These are phyloP conservation scores for Chaetomium fimeti DNA, from an alignment of 495 filamentous ascomycete genomes.

Conservation along the genomic window DNA sequence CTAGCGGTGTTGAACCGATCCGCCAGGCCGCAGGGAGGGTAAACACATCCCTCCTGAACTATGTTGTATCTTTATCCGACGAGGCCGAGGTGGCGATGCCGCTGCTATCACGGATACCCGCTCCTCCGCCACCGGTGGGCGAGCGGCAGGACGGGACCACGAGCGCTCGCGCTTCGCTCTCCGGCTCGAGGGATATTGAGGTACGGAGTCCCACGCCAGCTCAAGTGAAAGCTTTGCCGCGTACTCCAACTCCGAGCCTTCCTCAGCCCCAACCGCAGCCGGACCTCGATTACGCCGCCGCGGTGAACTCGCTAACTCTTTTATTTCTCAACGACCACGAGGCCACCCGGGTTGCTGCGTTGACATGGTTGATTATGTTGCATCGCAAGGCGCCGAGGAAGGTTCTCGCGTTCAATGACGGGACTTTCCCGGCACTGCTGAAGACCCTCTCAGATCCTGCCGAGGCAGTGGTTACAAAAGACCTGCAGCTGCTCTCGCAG, in stretches of 20 bases:
- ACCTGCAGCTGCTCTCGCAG: constrained; percentile 90
- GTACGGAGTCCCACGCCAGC: constrained; percentile 55
- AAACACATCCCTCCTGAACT: constrained; percentile 84
- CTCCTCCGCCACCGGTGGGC: constrained; percentile 44
- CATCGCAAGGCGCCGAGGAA: constrained; percentile 92
- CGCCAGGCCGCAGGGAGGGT: constrained; percentile 83
- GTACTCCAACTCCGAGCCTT: constrained; percentile 49
- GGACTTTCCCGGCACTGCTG: constrained; percentile 91
- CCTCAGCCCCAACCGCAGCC: constrained; percentile 51
- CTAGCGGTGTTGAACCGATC: constrained; percentile 83
- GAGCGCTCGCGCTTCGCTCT: constrained; percentile 52
- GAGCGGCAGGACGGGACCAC: constrained; percentile 58
- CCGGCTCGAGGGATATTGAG: constrained; percentile 54
- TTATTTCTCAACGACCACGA: constrained; percentile 97
- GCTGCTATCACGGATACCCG: constrained; percentile 48
- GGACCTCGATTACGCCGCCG: constrained; percentile 93
- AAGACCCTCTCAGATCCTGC: constrained; percentile 96
- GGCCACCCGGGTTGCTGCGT: constrained; percentile 85
- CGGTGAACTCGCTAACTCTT: constrained; percentile 91
- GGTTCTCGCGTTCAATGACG: constrained; percentile 93
- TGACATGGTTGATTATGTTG: constrained; percentile 97
- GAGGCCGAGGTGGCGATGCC: constrained; percentile 54
- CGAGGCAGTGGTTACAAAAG: constrained; percentile 92
- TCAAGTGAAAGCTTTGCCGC: constrained; percentile 42
- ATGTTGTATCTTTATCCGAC: constrained; percentile 86